A percentile compares a stretch with the other conserved stretches of the same genome.
Conservation (phyloP, 2,329 filamentous ascomycete species). For the Xylaria sp. region DNA sequence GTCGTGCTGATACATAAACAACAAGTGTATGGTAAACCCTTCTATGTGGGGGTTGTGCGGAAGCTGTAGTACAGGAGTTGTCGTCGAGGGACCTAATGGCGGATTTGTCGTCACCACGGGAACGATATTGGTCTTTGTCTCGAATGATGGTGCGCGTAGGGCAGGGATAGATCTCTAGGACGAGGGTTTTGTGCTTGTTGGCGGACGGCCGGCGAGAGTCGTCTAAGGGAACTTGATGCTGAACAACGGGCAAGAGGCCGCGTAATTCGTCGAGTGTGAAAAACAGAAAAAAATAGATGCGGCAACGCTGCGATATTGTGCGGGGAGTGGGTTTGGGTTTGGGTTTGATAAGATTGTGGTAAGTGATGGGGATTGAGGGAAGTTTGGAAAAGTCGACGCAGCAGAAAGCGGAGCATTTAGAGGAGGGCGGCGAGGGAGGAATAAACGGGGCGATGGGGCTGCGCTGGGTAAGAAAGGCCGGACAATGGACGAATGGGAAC, state of each 20-base stretch:
- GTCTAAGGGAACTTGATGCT: neutral
- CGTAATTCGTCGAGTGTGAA: conserved; percentile 19
- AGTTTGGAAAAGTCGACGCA: conserved; percentile 28
- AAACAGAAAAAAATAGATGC: conserved; percentile 21
- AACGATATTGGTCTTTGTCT: conserved; percentile 17
- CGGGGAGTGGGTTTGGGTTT: conserved; percentile 23
- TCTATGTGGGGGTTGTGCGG: conserved; percentile 46
- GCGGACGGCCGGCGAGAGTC: conserved; percentile 5
- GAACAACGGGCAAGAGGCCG: conserved; percentile 28
- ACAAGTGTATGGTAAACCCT: conserved; percentile 56
- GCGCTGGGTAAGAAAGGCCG: conserved; percentile 17
- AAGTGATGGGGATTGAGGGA: conserved; percentile 32
- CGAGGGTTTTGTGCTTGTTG: neutral
- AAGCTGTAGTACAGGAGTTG: conserved; percentile 26
- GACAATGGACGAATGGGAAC: conserved; percentile 34
- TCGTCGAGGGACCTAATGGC: conserved; percentile 30
- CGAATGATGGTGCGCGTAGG: conserved; percentile 30
- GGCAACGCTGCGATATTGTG: conserved; percentile 25
- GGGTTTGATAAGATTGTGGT: conserved; percentile 34
- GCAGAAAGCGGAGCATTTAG: conserved; percentile 36
- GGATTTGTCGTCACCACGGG: conserved; percentile 36
- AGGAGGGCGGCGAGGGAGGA: conserved; percentile 21
- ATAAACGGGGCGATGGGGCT: conserved; percentile 34
- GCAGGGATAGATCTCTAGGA: conserved; percentile 22
- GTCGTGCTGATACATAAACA: conserved; percentile 99